Conservation (phyloP, 2,329 filamentous ascomycete species). For the Septoria petroselini region DNA sequence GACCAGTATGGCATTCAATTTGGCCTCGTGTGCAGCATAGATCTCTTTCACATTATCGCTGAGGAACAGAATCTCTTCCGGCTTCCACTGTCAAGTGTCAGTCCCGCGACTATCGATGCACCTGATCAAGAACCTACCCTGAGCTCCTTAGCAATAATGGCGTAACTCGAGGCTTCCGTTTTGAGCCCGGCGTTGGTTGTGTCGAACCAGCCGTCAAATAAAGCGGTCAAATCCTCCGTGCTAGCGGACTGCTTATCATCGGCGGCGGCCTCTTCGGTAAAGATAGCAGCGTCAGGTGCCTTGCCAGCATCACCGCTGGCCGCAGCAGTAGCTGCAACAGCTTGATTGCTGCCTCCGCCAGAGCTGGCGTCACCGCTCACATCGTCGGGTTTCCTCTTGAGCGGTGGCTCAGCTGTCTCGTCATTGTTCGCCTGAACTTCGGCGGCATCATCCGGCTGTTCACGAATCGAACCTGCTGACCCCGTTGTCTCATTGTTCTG, state of each 20-base stretch:
- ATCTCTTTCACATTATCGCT: slow-evolving; percentile 70
- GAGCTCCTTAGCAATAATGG: slow-evolving; percentile 56
- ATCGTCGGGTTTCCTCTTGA: slow-evolving; percentile 16
- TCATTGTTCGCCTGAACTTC: slow-evolving; percentile 22
- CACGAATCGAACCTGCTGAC: slow-evolving; percentile 21
- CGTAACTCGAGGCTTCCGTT: slow-evolving; percentile 64
- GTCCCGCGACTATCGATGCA: neutral
- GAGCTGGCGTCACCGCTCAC: neutral
- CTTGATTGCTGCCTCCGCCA: neutral
- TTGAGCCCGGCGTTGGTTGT: slow-evolving; percentile 78
- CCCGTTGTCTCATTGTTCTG: slow-evolving; percentile 16
- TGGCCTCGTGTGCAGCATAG: slow-evolving; percentile 44
- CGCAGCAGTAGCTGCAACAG: slow-evolving; percentile 7
- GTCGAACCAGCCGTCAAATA: slow-evolving; percentile 70
- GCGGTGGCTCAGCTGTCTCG: slow-evolving; percentile 14
- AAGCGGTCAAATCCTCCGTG: slow-evolving; percentile 56
- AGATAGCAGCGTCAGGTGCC: slow-evolving; percentile 4
- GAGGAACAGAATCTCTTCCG: slow-evolving; percentile 67
- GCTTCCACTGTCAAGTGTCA: slow-evolving; percentile 40
- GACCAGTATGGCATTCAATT: slow-evolving; percentile 45
- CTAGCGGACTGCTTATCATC: slow-evolving; percentile 33
- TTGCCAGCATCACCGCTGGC: slow-evolving; percentile 13
- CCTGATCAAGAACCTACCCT: slow-evolving; percentile 22
- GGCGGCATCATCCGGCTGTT: slow-evolving; percentile 15
- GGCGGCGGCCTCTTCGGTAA: slow-evolving; percentile 4